phyloP scores from a whole-genome alignment of 441 rosid genomes.

The Rhodomyrtus psidioides region DNA sequence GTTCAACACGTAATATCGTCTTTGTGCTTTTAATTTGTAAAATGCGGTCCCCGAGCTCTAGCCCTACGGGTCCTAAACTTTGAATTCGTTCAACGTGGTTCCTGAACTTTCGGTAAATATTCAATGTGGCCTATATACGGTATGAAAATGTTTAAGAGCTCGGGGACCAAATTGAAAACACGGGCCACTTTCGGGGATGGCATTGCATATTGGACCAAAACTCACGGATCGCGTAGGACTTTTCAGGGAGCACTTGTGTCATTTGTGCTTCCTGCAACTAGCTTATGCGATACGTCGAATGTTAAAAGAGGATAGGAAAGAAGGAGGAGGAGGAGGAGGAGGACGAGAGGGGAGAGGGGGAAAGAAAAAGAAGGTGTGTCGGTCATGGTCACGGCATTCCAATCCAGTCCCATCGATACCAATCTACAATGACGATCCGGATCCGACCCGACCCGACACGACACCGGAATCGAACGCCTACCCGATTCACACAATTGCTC shows the following conservation, averaged over 20 bases:
- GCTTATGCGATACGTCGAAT: background rate
- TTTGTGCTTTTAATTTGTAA: no score
- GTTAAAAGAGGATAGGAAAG: background rate
- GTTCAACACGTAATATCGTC: fast-evolving
- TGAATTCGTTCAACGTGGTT: background rate
- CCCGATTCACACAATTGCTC: background rate
- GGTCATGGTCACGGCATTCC: background rate
- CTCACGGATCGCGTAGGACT: no score
- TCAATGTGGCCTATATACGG: background rate
- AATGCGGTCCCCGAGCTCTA: fast-evolving
- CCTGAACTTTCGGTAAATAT: background rate
- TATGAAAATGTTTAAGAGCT: background rate
- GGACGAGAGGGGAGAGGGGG: no score
- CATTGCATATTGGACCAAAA: no score
- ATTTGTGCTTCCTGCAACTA: no score
- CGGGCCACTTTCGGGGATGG: no score
- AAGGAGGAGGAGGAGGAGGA: background rate
- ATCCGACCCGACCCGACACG: background rate
- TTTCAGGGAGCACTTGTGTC: no score
- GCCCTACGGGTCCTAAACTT: fast-evolving
- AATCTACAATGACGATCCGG: fast-evolving
- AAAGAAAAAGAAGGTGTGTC: background rate
- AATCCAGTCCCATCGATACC: background rate
- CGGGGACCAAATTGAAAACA: fast-evolving
- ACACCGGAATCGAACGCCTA: background rate